phyloP scores from a whole-genome alignment of 331 rosid genomes.

The Stylosanthes scabra region DNA sequence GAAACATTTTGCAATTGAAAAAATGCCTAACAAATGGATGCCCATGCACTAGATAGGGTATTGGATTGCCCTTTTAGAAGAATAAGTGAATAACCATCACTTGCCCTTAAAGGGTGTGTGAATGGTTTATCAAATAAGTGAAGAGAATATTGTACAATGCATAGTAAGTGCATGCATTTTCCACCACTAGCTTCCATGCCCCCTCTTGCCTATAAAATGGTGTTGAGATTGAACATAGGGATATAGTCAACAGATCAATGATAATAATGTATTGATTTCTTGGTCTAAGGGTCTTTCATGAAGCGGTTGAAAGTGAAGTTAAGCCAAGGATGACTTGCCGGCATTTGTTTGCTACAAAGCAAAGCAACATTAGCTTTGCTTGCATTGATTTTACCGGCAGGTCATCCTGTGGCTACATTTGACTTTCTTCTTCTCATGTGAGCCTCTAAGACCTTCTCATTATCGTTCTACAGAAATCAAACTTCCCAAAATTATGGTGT shows the following conservation, averaged over 20 bases:
- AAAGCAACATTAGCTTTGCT: not conserved
- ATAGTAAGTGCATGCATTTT: slow-evolving; percentile 20
- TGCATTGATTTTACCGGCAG: slow-evolving; percentile 34
- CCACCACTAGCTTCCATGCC: slow-evolving; percentile 23
- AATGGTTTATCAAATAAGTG: slow-evolving; percentile 30
- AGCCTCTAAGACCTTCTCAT: slow-evolving; percentile 34
- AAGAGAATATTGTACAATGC: slow-evolving; percentile 23
- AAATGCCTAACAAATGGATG: slow-evolving; percentile 18
- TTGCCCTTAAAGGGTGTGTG: not conserved
- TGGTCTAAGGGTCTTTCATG: slow-evolving; percentile 48
- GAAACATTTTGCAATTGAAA: not conserved
- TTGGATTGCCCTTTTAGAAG: slow-evolving; percentile 9
- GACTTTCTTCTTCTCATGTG: slow-evolving; percentile 46
- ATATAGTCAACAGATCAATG: not conserved
- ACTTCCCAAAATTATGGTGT: too few species aligned
- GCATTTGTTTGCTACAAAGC: not conserved
- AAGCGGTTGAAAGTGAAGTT: slow-evolving; percentile 50
- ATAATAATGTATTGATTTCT: not conserved
- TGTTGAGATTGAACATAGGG: not conserved
- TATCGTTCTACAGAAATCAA: too few species aligned
- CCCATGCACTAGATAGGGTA: slow-evolving; percentile 7
- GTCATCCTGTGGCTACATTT: slow-evolving; percentile 54
- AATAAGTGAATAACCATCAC: not conserved
- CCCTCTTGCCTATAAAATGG: slow-evolving; percentile 40
- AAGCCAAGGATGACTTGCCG: slow-evolving; percentile 92